Percentiles rank a stretch among this genome's conserved stretches.
Evolutionary conservation across 768 basidiomycete genomes (phyloP).

Genomic region (Melanogaster broomeanus): DNA sequence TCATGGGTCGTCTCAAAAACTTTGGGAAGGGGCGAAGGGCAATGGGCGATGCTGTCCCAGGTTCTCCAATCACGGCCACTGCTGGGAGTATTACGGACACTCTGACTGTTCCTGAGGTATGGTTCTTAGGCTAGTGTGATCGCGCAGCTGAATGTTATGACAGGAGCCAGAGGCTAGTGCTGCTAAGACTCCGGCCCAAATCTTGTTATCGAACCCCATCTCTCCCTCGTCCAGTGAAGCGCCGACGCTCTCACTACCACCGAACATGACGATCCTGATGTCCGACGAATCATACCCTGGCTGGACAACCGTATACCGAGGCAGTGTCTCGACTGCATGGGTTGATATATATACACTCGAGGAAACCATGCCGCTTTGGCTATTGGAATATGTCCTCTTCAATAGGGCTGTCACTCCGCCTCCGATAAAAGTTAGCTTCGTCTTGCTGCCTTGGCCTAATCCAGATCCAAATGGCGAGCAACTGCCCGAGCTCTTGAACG

Average conservation of each 20-base stretch:
- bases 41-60: slow-evolving; percentile 19
- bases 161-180: slow-evolving; percentile 30
- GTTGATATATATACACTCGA: slow-evolving; percentile 62
- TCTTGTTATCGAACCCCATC: slow-evolving; percentile 54
- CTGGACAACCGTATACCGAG: slow-evolving; percentile 78
- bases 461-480: slow-evolving; percentile 58
- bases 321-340: slow-evolving; percentile 59
- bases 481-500: slow-evolving; percentile 82
- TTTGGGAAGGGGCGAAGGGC: slow-evolving; percentile 59
- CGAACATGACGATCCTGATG: slow-evolving; percentile 68
- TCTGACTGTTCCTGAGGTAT: slow-evolving; percentile 25
- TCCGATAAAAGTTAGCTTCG: slow-evolving; percentile 82
- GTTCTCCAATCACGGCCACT: slow-evolving; percentile 23
- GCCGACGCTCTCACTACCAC: slow-evolving; percentile 62
- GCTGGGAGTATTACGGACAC: slow-evolving; percentile 15
- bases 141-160: slow-evolving; percentile 2
- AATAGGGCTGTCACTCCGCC: slow-evolving; percentile 57
- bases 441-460: slow-evolving; percentile 75
- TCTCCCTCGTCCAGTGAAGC: slow-evolving; percentile 68
- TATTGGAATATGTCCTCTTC: slow-evolving; percentile 81
- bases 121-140: background rate
- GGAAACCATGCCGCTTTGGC: slow-evolving; percentile 82
- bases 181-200: slow-evolving; percentile 53
- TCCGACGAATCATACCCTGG: slow-evolving; percentile 78
- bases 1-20: slow-evolving; percentile 81